These are phyloP conservation scores for Saccharomycopsis amapae DNA, from an alignment of 805 yeast species.

Conservation along the genomic window DNA sequence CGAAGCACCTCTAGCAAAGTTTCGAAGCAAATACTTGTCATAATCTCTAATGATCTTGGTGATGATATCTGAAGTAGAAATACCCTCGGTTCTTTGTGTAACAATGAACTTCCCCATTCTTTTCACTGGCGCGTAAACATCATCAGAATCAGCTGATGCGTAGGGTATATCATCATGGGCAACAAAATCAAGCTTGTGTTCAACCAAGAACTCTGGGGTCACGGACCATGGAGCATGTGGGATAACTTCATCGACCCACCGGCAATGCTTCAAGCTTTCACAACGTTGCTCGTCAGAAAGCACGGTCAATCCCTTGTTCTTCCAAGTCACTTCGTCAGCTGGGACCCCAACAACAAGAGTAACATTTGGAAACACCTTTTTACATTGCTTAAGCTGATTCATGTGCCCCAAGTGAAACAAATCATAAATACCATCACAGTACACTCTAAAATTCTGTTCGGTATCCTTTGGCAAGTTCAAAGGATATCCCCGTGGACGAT, in stretches of 20 bases:
- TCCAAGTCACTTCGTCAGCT: slow-evolving; percentile 83
- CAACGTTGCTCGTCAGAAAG: slow-evolving; percentile 80
- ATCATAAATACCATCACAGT: slow-evolving; percentile 98
- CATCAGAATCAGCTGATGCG: slow-evolving; percentile 82
- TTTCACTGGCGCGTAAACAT: slow-evolving; percentile 88
- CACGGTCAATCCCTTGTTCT: slow-evolving; percentile 88
- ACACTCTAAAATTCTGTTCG: slow-evolving; percentile 76
- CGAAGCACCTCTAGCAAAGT: slow-evolving; percentile 96
- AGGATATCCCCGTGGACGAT: slow-evolving; percentile 70
- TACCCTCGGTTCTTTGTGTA: slow-evolving; percentile 95
- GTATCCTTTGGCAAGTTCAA: slow-evolving; percentile 69
- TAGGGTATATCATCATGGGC: slow-evolving; percentile 98
- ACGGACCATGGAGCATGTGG: slow-evolving; percentile 96
- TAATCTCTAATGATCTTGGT: slow-evolving; percentile 93
- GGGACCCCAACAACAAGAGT: slow-evolving; percentile 88
- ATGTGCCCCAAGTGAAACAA: slow-evolving; percentile 95
- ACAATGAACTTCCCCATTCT: slow-evolving; percentile 84
- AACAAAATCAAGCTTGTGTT: slow-evolving; percentile 87
- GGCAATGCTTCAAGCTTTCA: slow-evolving; percentile 88
- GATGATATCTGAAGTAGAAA: slow-evolving; percentile 91
- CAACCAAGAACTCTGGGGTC: slow-evolving; percentile 66
- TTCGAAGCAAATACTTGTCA: slow-evolving; percentile 93
- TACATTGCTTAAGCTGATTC: slow-evolving; percentile 96
- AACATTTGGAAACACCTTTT: slow-evolving; percentile 81
- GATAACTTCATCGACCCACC: slow-evolving; percentile 96